Conservation (phyloP, 495 filamentous ascomycete species). For the Neohortaea acidophila region DNA sequence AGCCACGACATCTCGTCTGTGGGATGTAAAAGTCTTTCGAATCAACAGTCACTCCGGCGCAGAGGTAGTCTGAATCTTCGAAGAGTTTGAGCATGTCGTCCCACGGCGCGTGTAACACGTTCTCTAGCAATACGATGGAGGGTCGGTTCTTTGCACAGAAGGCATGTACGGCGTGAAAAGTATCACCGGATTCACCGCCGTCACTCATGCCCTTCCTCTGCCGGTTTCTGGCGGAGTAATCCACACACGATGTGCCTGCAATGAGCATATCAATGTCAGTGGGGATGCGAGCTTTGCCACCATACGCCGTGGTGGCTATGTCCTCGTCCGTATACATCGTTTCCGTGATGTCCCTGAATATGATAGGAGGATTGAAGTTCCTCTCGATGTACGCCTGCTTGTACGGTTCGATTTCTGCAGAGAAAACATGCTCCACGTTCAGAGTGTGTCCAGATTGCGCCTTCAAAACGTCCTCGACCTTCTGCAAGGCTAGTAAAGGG, state of each 20-base stretch:
- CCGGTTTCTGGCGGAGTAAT: conserved; percentile 47
- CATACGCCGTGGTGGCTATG: conserved; percentile 49
- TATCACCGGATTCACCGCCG: conserved; percentile 52
- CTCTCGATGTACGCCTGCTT: conserved; percentile 72
- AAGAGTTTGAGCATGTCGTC: conserved; percentile 30
- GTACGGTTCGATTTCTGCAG: conserved; percentile 60
- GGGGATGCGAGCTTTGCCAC: conserved; percentile 43
- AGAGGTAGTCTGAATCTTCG: conserved; percentile 38
- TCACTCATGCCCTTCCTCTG: conserved; percentile 33
- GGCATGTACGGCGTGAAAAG: conserved; percentile 46
- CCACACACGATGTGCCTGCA: conserved; percentile 65
- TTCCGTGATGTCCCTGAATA: conserved; percentile 60
- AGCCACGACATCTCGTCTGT: conserved; percentile 59
- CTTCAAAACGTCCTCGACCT: conserved; percentile 30
- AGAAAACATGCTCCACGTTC: conserved; percentile 54
- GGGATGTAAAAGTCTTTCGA: conserved; percentile 68
- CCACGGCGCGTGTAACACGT: conserved; percentile 54
- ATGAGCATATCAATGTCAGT: conserved; percentile 50
- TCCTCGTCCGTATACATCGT: conserved; percentile 30
- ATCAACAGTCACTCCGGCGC: conserved; percentile 36
- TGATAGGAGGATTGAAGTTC: conserved; percentile 46
- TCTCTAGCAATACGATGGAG: conserved; percentile 57
- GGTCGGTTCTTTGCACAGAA: conserved; percentile 44
- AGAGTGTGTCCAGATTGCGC: conserved; percentile 7
- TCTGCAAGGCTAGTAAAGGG: conserved; percentile 51